These are phyloP conservation scores for Leccinum pachyderme DNA, from an alignment of 1,284 basidiomycete species.

Conservation along the genomic window DNA sequence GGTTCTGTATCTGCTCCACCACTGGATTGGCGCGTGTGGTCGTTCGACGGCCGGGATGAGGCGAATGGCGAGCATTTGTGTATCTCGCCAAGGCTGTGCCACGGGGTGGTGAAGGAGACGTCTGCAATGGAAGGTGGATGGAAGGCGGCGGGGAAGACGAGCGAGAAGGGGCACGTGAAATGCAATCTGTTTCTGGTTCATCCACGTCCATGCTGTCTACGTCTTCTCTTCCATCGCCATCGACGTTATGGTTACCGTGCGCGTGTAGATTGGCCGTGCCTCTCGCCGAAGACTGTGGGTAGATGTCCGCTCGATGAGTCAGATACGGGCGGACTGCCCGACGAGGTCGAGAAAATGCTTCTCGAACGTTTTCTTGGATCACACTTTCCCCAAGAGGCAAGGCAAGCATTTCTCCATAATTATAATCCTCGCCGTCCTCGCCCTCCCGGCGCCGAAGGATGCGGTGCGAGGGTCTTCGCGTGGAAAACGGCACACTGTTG, in stretches of 20 bases:
- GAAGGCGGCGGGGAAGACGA: conserved; percentile 43
- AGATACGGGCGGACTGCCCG: conserved; percentile 43
- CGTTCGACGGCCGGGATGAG: conserved; percentile 21
- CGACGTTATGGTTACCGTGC: conserved; percentile 24
- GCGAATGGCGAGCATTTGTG: conserved; percentile 19
- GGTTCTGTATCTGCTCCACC: conserved; percentile 16
- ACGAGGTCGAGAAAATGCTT: conserved; percentile 47
- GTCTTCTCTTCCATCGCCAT: conserved; percentile 22
- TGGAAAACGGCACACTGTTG: conserved; percentile 9
- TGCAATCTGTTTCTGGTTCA: conserved; percentile 44
- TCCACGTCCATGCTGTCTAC: conserved; percentile 40
- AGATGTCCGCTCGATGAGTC: conserved; percentile 24
- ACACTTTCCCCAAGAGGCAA: conserved; percentile 58
- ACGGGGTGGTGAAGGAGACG: conserved; percentile 22
- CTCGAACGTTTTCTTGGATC: conserved; percentile 60
- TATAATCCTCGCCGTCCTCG: conserved; percentile 33
- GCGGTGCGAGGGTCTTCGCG: conserved; percentile 24
- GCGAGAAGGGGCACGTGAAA: conserved; percentile 46
- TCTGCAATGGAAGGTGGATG: conserved; percentile 25
- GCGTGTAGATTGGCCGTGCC: conserved; percentile 12
- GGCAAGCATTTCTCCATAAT: conserved; percentile 44
- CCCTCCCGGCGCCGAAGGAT: conserved; percentile 29
- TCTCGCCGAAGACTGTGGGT: conserved; percentile 21
- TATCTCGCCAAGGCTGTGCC: conserved; percentile 17
- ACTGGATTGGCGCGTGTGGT: conserved; percentile 11